Base-by-base conservation (phyloP, 495 filamentous ascomycete species). In the Aspergillus avenaceus region DNA sequence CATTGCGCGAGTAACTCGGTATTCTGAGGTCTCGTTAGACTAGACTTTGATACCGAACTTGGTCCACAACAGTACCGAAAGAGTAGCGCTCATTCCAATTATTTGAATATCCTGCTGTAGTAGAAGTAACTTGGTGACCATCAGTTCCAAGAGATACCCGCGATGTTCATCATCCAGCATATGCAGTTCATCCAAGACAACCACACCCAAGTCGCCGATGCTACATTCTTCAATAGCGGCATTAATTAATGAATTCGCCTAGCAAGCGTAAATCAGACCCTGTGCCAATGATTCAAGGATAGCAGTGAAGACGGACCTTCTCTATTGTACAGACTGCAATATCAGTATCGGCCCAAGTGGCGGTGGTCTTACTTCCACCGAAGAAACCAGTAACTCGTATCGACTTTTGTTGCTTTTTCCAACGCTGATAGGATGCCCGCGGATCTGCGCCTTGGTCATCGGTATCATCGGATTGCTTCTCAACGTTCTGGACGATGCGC, bases 221-320 rank as follows among this genome's bases (percentile, higher is more conserved):
- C 73, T 80, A 59, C 80, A 83, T 49, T 91, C 84, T 53, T 86
- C 85, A 57, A 91, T 86, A 12, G 86, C 82, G 21, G 75, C 64
- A 47, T 93, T 93, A 36, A 91, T 75, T 49, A 93, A 72, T n/a
- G 81, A 75, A 54, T 91, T 93, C 46, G 88, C 88, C 86, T 90
- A 57, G 5, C 34, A 47, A 21, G 29, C 13, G 8, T 16, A 27
- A 4, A 41, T 43, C 27, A 43, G n/a, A 22, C 25, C 16, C 6
- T 9, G 14, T 21, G 16, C 14, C 28, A 27, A 7, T 25, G n/a
- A 41, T 16, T 26, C 24, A 47, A 37, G 8, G 12, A 31, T 9
- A 31, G 37, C 16, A 37, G 8, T 32, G 26, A 25, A 11, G 11
- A 18, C 67, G 59, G 16, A 86, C 87, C 83, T 90, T 93, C 62